Base-by-base conservation (phyloP, 2,329 filamentous ascomycete species). In the Colletotrichum sp. region DNA sequence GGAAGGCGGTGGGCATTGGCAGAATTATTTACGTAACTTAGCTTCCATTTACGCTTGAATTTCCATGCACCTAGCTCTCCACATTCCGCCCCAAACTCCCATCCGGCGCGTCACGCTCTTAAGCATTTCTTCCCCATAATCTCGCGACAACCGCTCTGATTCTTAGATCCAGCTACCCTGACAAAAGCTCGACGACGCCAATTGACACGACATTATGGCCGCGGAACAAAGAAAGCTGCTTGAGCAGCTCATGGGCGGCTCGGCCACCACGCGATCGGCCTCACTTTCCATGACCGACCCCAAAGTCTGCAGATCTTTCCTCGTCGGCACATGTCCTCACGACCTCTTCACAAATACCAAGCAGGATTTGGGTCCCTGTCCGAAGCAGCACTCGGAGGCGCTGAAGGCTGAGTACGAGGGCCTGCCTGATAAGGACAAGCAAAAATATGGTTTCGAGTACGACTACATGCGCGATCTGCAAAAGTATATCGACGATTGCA, bases 271-370 rank as follows among this genome's bases (percentile, higher is more conserved):
- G 65, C 95, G 94, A 87, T 92, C 93, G 80, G 91, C 95, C 52
- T 95, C 98, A 84, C 91, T 99, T 80, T 94, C 94, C 78, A 94
- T 99, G 81, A 97, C 93, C 75, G 97, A 99, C 85, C 91, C 77
- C 57, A 79, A 78, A 72, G 77, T 77, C 8, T 79, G 77, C 71
- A 73, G 77, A 69, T 79, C 77, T 55, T 79, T 78, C 75, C 68
- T 79, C 48, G 77, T 72, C 66, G 77, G 77, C 63, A 79, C 77
- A 44, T 78, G 77, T 48, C 77, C 77, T 44, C 77, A 78, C 89
- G 97, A 99, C 84, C 95, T 99, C 82, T 99, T 99, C 90, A 99
- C 96, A 79, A 99, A 99, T 87, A 99, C 97, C 62, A 99, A 98
- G 88, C 96, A 99, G 90, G 97, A 99, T 84, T 91, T 99, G 39